Base-by-base conservation (phyloP, 1,284 basidiomycete species). In the Inonotus hispidus region DNA sequence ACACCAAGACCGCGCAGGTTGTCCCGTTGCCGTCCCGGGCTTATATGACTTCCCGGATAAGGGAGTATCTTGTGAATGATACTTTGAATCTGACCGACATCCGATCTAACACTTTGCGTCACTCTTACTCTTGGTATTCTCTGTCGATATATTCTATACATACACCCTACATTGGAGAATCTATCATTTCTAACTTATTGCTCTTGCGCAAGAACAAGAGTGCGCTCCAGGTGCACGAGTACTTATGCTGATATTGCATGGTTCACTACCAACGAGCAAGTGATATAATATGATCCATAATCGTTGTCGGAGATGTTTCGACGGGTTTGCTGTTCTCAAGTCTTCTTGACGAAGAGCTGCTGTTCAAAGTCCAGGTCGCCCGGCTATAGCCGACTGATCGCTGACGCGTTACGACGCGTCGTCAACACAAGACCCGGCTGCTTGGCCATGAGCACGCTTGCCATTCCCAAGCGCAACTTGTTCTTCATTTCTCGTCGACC, bases 1-100 rank as follows among this genome's bases (percentile, higher is more conserved):
- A 4, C 79, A 82, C 65, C 73, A 74, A 58, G 80, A 81, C 67
- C 72, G 73, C 21, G 67, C 68, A 25, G 80, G 80, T 0, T 80
- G 80, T 64, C 65, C 67, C 19, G 66, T 66, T 46, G 77, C 79
- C 16, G 68, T 81, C 59, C 79, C 79, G 23, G 80, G 79, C 2
- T 70, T 63, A 25, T 82, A 81, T 63, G 71, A 72, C 53, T 75
- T 79, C 62, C 76, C 73, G n/a, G 67, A 71, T 8, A 63, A 69
- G 54, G 72, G 73, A 11, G 68, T 74, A 23, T 69, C 58, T 58
- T 79, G 78, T 66, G 71, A 70, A 14, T 78, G 67, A 69, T 37
- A 54, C 47, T 43, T 1, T 19, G 19, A 52, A 37, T 16, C 4
- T 53, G 50, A n/a, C 32, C n/a, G 21, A 61, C 13, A 27, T 49